Percentiles rank a stretch among this genome's conserved stretches.
These are phyloP conservation scores for Ramichloridium luteum DNA, from an alignment of 2,329 filamentous ascomycete genomes.

Conservation along the genomic window DNA sequence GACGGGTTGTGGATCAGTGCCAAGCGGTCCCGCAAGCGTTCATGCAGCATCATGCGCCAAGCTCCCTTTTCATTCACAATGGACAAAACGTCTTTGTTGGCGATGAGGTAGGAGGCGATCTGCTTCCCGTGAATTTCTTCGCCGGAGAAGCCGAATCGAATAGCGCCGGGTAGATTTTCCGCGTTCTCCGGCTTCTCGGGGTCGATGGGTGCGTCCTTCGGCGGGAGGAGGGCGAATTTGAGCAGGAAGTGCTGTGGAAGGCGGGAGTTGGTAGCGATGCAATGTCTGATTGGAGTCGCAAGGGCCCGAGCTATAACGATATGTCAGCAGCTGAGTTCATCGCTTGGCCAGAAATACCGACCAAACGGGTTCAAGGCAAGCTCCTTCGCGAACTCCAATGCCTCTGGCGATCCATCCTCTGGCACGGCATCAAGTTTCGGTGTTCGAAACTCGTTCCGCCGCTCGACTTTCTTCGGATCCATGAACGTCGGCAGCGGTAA, in stretches of 20 bases:
- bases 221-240: slow-evolving; percentile 46
- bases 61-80: too few species aligned
- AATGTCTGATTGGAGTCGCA: slow-evolving; percentile 47
- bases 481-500: slow-evolving; percentile 39
- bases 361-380: slow-evolving; percentile 54
- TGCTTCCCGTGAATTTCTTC: too few species aligned
- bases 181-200: slow-evolving; percentile 2
- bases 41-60: too few species aligned
- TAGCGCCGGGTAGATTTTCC: slow-evolving; percentile 2
- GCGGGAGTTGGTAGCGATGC: slow-evolving; percentile 34
- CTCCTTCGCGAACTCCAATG: slow-evolving; percentile 44
- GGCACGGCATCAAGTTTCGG: too few species aligned
- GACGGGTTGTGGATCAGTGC: too few species aligned
- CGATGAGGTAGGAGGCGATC: too few species aligned
- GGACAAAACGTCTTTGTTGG: too few species aligned
- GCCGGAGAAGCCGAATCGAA: not conserved
- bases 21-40: too few species aligned
- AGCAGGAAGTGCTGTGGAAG: slow-evolving; percentile 54
- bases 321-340: slow-evolving; percentile 6
- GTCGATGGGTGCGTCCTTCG: slow-evolving; percentile 30
- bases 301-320: slow-evolving; percentile 45
- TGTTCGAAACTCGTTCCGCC: too few species aligned
- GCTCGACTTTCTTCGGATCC: slow-evolving; percentile 31
- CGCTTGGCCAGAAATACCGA: slow-evolving; percentile 23
- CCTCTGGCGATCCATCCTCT: too few species aligned